Evolutionary conservation across 2,329 filamentous ascomycete species (phyloP).

Genomic region (Verticillium klebahnii): DNA sequence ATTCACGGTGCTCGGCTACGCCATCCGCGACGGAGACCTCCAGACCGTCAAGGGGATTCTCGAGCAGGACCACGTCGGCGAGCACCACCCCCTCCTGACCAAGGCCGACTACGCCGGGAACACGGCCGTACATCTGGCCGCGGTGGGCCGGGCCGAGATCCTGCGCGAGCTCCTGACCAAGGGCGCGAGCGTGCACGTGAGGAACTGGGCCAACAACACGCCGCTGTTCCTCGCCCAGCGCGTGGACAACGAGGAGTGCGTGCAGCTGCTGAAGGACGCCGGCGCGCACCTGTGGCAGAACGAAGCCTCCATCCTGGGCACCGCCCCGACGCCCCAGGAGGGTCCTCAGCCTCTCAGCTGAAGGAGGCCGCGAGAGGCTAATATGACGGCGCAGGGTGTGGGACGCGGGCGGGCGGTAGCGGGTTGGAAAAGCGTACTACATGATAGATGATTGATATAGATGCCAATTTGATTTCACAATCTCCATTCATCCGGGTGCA

Average conservation of each 20-base stretch:
- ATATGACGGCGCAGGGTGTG: not conserved
- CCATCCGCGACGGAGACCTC: conserved; percentile 68
- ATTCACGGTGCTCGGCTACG: conserved; percentile 74
- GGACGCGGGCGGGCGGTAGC: not conserved
- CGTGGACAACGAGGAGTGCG: conserved; percentile 48
- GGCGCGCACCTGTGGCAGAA: conserved; percentile 57
- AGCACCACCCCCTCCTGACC: conserved; percentile 58
- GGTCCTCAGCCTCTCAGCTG: not conserved
- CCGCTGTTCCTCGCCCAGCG: conserved; percentile 60
- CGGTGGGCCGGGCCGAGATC: conserved; percentile 51
- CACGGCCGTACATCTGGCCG: conserved; percentile 58
- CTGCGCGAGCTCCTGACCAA: conserved; percentile 53
- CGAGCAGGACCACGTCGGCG: conserved; percentile 50
- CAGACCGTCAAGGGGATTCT: conserved; percentile 63
- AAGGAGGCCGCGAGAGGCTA: not conserved
- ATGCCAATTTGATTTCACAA: not conserved
- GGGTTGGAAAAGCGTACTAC: not conserved
- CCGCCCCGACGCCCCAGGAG: conserved; percentile 2
- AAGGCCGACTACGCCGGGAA: conserved; percentile 79
- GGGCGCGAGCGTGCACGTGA: conserved; percentile 62
- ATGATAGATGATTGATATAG: not conserved
- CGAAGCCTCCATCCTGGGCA: conserved; percentile 10
- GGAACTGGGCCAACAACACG: conserved; percentile 62
- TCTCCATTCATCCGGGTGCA: not conserved
- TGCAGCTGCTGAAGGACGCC: conserved; percentile 49